Evolutionary conservation across 306 rosid genomes (phyloP).

Genomic region (Quercus wislizeni): DNA sequence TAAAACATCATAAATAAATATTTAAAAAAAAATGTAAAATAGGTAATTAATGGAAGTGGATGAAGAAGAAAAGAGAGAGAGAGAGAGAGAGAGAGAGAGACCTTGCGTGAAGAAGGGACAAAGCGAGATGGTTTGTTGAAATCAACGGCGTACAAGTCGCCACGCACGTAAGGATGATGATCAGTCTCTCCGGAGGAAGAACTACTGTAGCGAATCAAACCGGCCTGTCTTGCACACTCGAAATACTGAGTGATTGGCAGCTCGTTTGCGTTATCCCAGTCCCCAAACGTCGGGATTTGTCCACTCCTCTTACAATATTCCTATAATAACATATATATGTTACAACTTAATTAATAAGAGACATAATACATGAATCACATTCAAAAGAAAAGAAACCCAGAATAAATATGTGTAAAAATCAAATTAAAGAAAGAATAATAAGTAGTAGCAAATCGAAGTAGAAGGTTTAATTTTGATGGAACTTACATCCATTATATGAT

Average conservation of each 20-base stretch:
- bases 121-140: slow-evolving; percentile 33
- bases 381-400: too few relatives aligned
- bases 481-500: too few relatives aligned
- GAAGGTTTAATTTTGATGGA: too few relatives aligned
- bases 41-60: too few relatives aligned
- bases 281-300: slow-evolving; percentile 84
- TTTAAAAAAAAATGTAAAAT: too few relatives aligned
- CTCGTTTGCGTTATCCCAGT: slow-evolving; percentile 84
- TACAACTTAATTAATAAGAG: too few relatives aligned
- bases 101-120: slow-evolving; percentile 46
- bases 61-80: too few relatives aligned
- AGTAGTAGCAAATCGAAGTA: too few relatives aligned
- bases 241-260: slow-evolving; percentile 92
- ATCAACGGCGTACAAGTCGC: slow-evolving; percentile 55
- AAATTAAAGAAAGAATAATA: too few relatives aligned
- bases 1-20: too few relatives aligned
- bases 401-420: too few relatives aligned
- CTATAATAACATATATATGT: background rate
- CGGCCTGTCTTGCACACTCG: slow-evolving; percentile 81
- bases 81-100: background rate
- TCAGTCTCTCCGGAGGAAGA: slow-evolving; percentile 64
- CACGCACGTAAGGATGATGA: slow-evolving; percentile 34
- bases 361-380: background rate
- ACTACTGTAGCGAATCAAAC: slow-evolving; percentile 78
- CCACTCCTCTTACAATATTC: slow-evolving; percentile 61